Evolutionary conservation across 768 basidiomycete genomes (phyloP).

Genomic region (Podaxis pistillaris): DNA sequence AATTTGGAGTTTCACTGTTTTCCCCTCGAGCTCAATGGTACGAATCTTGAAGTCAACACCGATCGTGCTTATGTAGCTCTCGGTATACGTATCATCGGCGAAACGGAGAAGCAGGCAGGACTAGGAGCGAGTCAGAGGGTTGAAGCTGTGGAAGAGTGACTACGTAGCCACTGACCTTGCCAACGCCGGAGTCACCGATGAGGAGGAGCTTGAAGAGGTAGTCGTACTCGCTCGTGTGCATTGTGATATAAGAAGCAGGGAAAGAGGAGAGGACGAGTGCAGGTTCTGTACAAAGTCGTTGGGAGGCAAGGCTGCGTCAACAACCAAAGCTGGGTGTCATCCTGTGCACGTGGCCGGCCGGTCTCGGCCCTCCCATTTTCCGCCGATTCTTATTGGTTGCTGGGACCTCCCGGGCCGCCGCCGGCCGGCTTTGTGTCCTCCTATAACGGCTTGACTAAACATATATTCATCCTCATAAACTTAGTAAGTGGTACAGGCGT

Average conservation of each 20-base stretch:
- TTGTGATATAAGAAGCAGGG: slow-evolving; percentile 33
- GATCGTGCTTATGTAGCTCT: slow-evolving; percentile 96
- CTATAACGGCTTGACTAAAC: not conserved
- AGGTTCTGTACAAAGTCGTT: slow-evolving; percentile 31
- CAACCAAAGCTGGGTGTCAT: slow-evolving; percentile 27
- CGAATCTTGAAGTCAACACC: slow-evolving; percentile 99
- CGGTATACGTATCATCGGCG: slow-evolving; percentile 96
- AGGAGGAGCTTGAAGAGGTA: slow-evolving; percentile 95
- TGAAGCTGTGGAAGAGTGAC: slow-evolving; percentile 23
- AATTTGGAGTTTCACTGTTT: slow-evolving; percentile 98
- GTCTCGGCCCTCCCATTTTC: not conserved
- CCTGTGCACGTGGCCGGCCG: slow-evolving; percentile 29
- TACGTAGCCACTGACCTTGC: slow-evolving; percentile 58
- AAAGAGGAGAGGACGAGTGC: slow-evolving; percentile 26
- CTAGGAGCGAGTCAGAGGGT: slow-evolving; percentile 39
- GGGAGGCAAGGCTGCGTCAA: slow-evolving; percentile 35
- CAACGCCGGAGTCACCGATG: slow-evolving; percentile 95
- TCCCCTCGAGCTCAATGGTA: slow-evolving; percentile 97
- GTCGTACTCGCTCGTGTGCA: slow-evolving; percentile 95
- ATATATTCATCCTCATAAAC: not conserved
- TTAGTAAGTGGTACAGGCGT: not conserved
- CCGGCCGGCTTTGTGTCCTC: not conserved
- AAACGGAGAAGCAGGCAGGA: slow-evolving; percentile 91
- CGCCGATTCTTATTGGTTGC: slow-evolving; percentile 9
- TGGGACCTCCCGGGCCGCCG: not conserved